Conservation (phyloP, 2,329 filamentous ascomycete species). For the Tolypocladium sp. region DNA sequence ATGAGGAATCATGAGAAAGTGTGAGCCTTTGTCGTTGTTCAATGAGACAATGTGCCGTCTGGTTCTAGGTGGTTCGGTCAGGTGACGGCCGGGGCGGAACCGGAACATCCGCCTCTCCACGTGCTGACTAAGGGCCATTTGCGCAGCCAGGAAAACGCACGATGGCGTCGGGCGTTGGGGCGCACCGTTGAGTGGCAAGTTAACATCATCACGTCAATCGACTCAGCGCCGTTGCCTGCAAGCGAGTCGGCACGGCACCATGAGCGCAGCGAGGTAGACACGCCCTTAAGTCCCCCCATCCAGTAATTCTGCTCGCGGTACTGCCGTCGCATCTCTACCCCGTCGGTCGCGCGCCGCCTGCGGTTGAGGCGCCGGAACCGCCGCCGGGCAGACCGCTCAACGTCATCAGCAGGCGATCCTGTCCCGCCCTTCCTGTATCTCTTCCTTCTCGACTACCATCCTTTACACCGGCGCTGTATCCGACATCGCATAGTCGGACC, state of each 20-base stretch:
- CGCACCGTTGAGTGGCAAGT: neutral
- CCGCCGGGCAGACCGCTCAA: neutral
- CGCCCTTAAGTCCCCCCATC: neutral
- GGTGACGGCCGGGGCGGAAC: neutral
- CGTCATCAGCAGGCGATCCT: neutral
- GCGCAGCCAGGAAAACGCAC: neutral
- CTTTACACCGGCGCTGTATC: neutral
- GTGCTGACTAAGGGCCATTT: conserved; percentile 3
- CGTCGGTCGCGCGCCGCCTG: neutral
- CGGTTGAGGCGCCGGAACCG: neutral
- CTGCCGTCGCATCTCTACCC: neutral
- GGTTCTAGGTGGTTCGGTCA: conserved; percentile 3
- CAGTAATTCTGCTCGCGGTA: neutral
- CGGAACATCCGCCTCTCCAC: conserved; percentile 3
- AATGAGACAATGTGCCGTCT: neutral
- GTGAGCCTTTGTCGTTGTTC: neutral
- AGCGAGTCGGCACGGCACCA: conserved; percentile 6
- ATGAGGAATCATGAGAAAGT: too few relatives aligned
- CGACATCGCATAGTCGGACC: neutral
- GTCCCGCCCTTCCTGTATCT: neutral
- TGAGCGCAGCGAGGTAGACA: conserved; percentile 9
- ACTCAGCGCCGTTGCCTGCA: neutral
- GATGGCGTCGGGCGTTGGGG: conserved; percentile 1
- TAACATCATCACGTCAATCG: neutral
- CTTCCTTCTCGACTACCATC: neutral